Conservation (phyloP, 169 alveolate genomes). For the Cystoisospora suis region DNA sequence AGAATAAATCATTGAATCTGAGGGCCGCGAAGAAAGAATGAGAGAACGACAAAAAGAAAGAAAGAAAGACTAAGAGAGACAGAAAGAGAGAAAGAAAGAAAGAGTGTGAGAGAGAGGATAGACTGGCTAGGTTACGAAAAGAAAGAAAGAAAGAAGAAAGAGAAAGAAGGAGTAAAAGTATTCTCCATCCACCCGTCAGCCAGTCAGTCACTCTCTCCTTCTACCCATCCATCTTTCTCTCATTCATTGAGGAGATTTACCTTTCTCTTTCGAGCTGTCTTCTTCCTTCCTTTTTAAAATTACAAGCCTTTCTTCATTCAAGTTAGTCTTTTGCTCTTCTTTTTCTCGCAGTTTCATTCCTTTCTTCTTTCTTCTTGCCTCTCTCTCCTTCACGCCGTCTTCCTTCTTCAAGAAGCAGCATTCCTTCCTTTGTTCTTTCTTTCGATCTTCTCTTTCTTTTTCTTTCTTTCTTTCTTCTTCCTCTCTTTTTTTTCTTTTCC, state of each 20-base stretch:
- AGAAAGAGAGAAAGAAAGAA: too few species aligned
- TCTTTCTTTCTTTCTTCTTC: too few species aligned
- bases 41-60: too few species aligned
- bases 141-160: too few species aligned
- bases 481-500: background rate
- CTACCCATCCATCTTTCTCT: background rate
- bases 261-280: background rate
- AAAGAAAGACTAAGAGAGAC: too few species aligned
- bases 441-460: background rate
- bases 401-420: background rate
- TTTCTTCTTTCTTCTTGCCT: background rate
- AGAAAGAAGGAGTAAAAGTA: too few species aligned
- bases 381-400: background rate
- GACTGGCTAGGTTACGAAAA: too few species aligned
- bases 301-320: background rate
- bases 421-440: background rate
- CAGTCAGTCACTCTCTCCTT: background rate
- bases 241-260: background rate
- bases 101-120: too few species aligned
- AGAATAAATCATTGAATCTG: too few species aligned
- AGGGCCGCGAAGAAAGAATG: too few species aligned
- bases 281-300: background rate
- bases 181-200: too few species aligned
- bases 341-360: background rate
- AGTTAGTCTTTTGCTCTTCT: background rate